Evolutionary conservation across 2,329 filamentous ascomycete species (phyloP).

Genomic region (Diaporthe destruens): DNA sequence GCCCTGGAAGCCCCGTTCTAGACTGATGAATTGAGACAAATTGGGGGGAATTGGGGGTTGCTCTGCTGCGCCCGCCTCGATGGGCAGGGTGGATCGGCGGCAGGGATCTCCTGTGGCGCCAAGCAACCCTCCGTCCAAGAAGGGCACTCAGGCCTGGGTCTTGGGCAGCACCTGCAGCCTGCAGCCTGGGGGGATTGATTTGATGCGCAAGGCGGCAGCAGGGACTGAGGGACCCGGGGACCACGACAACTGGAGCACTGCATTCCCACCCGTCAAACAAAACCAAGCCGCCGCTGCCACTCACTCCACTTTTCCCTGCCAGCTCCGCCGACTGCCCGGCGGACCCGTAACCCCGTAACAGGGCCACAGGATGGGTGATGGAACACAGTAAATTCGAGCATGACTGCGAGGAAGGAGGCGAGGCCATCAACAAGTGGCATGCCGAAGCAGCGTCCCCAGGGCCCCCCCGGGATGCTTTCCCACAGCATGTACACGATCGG

Average conservation of each 20-base stretch:
- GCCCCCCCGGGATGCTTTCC: too few relatives aligned
- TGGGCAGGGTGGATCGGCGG: conserved; percentile 25
- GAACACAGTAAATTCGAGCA: not conserved
- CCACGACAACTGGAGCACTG: conserved; percentile 8
- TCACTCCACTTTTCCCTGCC: conserved; percentile 10
- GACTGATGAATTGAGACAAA: conserved; percentile 27
- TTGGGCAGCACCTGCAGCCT: conserved; percentile 1
- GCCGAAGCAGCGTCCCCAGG: conserved; percentile 14
- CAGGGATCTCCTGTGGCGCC: conserved; percentile 29
- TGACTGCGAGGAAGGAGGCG: conserved; percentile 12
- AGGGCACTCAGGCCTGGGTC: not conserved
- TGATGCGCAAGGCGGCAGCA: conserved; percentile 29
- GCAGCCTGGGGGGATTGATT: conserved; percentile 5
- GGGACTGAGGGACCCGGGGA: not conserved
- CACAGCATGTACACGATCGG: conserved; percentile 29
- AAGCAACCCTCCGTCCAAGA: conserved; percentile 27
- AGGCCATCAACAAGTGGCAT: conserved; percentile 26
- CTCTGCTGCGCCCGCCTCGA: conserved; percentile 30
- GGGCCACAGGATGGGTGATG: not conserved
- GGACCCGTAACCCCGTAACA: conserved; percentile 20
- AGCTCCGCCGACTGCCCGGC: conserved; percentile 16
- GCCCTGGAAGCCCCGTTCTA: conserved; percentile 24
- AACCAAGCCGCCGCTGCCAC: conserved; percentile 2
- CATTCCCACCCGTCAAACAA: conserved; percentile 21
- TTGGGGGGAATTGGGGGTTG: conserved; percentile 29